phyloP scores from a whole-genome alignment of 202 grass and related monocot species.

The Setaria italica region DNA sequence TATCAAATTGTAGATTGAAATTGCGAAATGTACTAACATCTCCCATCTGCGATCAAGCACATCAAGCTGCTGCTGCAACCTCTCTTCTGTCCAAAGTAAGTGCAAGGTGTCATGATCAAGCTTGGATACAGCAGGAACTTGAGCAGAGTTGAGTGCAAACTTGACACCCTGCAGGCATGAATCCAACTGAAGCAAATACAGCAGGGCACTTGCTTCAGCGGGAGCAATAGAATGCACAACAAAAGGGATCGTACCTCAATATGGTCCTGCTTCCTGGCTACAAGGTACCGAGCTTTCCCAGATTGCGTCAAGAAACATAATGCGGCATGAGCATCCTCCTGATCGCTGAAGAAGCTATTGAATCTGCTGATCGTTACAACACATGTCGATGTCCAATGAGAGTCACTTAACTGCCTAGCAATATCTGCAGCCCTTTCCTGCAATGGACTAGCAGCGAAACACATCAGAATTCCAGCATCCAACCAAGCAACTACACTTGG shows the following conservation, averaged over 20 bases:
- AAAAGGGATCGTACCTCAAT: slow-evolving; percentile 49
- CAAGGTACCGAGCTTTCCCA: slow-evolving; percentile 71
- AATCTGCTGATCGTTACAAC: slow-evolving; percentile 78
- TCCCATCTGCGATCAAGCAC: slow-evolving; percentile 79
- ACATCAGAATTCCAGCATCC: not conserved
- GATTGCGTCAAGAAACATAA: slow-evolving; percentile 59
- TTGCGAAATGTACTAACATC: slow-evolving; percentile 53
- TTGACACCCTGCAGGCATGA: slow-evolving; percentile 78
- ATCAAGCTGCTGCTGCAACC: slow-evolving; percentile 76
- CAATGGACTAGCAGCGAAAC: slow-evolving; percentile 20
- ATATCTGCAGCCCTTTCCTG: slow-evolving; percentile 69
- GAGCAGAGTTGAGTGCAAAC: slow-evolving; percentile 59
- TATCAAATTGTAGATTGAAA: slow-evolving; percentile 38
- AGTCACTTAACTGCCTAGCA: slow-evolving; percentile 52
- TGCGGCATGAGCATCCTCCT: slow-evolving; percentile 56
- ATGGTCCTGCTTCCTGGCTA: slow-evolving; percentile 53
- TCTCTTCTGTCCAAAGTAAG: slow-evolving; percentile 83
- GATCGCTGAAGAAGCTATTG: slow-evolving; percentile 54
- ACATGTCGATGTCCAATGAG: slow-evolving; percentile 74
- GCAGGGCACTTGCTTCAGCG: slow-evolving; percentile 4
- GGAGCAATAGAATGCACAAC: not conserved
- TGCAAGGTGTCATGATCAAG: slow-evolving; percentile 72
- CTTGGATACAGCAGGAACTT: slow-evolving; percentile 60
- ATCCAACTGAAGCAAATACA: slow-evolving; percentile 39
- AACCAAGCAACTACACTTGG: not conserved